Percentiles rank a stretch among this genome's conserved stretches.
These are phyloP conservation scores for Solanum bukasovii DNA, from an alignment of 257 asterid species.

Conservation along the genomic window DNA sequence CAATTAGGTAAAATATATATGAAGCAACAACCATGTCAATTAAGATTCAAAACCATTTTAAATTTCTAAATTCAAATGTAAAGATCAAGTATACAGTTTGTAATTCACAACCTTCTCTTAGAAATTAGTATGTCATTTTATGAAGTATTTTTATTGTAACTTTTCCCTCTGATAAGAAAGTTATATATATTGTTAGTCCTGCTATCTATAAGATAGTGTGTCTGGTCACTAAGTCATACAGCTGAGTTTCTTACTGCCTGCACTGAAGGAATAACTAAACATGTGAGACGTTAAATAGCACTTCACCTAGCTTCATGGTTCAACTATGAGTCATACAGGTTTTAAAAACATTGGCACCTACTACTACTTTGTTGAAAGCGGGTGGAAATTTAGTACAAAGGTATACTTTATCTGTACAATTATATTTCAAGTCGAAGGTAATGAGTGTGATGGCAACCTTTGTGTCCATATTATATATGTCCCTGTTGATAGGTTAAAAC, in stretches of 20 bases:
- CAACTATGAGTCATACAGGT: not conserved
- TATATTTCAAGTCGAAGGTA: not conserved
- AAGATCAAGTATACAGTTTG: not conserved
- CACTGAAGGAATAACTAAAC: not conserved
- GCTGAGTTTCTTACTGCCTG: not conserved
- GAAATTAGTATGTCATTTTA: not conserved
- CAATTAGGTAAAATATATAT: not conserved
- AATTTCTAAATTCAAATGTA: not conserved
- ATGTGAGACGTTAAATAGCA: not conserved
- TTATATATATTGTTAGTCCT: not conserved
- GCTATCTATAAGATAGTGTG: not conserved
- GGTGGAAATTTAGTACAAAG: not conserved
- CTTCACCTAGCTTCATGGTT: not conserved
- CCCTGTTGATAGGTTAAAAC: not conserved
- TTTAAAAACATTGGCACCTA: not conserved
- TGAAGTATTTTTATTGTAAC: not conserved
- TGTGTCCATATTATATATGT: not conserved
- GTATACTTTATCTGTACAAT: not conserved
- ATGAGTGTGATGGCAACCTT: not conserved
- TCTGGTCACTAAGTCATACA: not conserved
- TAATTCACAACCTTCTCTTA: not conserved
- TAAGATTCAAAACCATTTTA: not conserved
- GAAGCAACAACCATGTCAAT: not conserved
- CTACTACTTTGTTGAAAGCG: not conserved
- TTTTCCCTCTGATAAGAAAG: not conserved